These are phyloP conservation scores for Nematodospora anomalae DNA, from an alignment of 1,139 yeast genomes.

Conservation along the genomic window DNA sequence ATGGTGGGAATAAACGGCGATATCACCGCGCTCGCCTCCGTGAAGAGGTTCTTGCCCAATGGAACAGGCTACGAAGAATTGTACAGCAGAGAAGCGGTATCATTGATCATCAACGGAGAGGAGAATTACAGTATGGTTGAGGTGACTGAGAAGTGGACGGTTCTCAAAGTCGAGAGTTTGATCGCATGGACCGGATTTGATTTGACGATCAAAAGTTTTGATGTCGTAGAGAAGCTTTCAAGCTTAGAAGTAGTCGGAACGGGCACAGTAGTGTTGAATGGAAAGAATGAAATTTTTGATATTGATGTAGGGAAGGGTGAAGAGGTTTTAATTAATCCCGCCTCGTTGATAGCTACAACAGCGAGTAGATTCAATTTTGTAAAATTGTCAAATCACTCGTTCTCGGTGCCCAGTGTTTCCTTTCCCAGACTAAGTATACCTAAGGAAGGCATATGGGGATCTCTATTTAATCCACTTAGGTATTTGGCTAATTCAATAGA, in stretches of 20 bases:
- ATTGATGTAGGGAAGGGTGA: conserved; percentile 32
- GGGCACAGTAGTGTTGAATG: conserved; percentile 39
- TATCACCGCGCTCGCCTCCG: conserved; percentile 13
- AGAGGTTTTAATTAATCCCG: conserved; percentile 34
- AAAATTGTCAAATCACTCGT: neutral
- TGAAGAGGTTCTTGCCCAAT: neutral
- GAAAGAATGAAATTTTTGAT: conserved; percentile 34
- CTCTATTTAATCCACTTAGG: conserved; percentile 3
- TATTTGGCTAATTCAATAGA: neutral
- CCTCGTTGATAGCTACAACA: conserved; percentile 32
- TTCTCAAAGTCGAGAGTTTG: conserved; percentile 31
- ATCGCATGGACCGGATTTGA: conserved; percentile 50
- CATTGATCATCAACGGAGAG: conserved; percentile 33
- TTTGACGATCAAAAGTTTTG: conserved; percentile 22
- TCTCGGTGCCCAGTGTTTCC: neutral
- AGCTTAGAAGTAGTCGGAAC: conserved; percentile 31
- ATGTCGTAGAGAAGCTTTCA: conserved; percentile 19
- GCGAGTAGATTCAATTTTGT: neutral
- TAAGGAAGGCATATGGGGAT: conserved; percentile 8
- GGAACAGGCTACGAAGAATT: conserved; percentile 26
- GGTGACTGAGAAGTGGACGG: conserved; percentile 32
- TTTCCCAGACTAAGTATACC: conserved; percentile 11
- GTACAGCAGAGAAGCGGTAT: conserved; percentile 23
- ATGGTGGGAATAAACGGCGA: conserved; percentile 40
- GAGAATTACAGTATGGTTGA: conserved; percentile 29